phyloP scores from a whole-genome alignment of 2,329 filamentous ascomycete genomes.

The Fusarium anthophilum region DNA sequence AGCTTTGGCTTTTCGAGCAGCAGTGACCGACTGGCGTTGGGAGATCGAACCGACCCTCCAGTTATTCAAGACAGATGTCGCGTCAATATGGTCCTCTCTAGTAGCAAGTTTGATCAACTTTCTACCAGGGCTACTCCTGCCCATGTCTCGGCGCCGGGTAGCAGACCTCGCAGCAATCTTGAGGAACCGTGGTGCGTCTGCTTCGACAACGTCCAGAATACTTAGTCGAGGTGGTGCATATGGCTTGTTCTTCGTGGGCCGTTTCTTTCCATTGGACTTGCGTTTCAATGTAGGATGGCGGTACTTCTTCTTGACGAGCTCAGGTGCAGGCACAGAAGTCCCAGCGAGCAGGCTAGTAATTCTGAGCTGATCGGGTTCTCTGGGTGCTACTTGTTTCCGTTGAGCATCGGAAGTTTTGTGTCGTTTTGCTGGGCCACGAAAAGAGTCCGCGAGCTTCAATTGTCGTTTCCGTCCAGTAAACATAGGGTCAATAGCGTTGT shows the following conservation, averaged over 20 bases:
- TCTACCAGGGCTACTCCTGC: conserved; percentile 62
- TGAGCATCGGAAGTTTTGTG: conserved; percentile 27
- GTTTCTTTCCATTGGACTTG: conserved; percentile 10
- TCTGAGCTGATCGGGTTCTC: conserved; percentile 42
- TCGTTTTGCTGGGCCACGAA: conserved; percentile 42
- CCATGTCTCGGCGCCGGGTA: conserved; percentile 56
- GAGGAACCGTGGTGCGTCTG: conserved; percentile 65
- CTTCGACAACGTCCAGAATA: conserved; percentile 68
- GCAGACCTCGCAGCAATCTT: conserved; percentile 69
- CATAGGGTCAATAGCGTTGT: conserved; percentile 64
- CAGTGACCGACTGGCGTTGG: conserved; percentile 50
- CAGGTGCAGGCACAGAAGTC: conserved; percentile 6
- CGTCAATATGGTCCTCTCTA: conserved; percentile 69
- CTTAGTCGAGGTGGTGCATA: conserved; percentile 59
- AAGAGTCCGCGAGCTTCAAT: conserved; percentile 41
- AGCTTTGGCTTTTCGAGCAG: conserved; percentile 28
- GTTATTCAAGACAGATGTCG: conserved; percentile 59
- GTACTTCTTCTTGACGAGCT: conserved; percentile 28
- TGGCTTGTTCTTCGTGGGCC: not conserved
- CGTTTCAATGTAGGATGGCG: conserved; percentile 16
- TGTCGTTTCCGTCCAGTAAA: conserved; percentile 54
- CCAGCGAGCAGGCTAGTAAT: conserved; percentile 46
- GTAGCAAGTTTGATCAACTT: conserved; percentile 71
- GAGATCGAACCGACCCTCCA: conserved; percentile 66
- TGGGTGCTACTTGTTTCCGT: conserved; percentile 33